A percentile compares a stretch with the other conserved stretches of the same genome.
These are phyloP conservation scores for Meyerozyma guilliermondii DNA, from an alignment of 1,139 yeast species.

Conservation along the genomic window DNA sequence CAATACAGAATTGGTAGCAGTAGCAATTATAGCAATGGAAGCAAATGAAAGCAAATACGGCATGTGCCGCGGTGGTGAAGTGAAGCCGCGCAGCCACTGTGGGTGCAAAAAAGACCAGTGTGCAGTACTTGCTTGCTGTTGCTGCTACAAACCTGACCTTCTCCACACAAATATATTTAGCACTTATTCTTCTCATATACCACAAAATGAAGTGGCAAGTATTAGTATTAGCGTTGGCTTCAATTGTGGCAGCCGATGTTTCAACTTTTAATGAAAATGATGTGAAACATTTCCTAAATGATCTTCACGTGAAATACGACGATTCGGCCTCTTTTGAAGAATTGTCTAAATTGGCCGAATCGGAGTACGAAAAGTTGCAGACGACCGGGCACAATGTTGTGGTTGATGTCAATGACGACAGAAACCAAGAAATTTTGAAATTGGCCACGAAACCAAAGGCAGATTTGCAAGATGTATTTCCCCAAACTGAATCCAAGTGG, in stretches of 20 bases:
- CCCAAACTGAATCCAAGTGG: constrained; percentile 12
- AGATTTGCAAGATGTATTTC: constrained; percentile 11
- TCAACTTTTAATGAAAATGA: constrained; percentile 14
- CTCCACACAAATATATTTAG: neutral
- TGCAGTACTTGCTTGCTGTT: constrained; percentile 1
- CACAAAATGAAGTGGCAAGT: neutral
- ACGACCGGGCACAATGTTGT: constrained; percentile 7
- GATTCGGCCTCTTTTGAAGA: constrained; percentile 20
- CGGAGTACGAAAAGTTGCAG: constrained; percentile 25
- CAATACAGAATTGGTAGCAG: no score
- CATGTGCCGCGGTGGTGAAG: neutral
- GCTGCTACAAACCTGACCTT: neutral
- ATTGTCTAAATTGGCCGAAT: constrained; percentile 27
- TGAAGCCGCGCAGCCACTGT: neutral
- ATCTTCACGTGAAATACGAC: constrained; percentile 26
- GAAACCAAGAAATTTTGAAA: constrained; percentile 14
- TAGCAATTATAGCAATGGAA: neutral
- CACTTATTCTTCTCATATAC: neutral
- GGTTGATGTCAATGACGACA: constrained; percentile 10
- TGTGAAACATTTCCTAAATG: constrained; percentile 26
- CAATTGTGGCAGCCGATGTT: neutral
- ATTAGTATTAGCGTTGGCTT: neutral
- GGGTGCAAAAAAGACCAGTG: neutral
- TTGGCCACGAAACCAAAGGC: constrained; percentile 15
- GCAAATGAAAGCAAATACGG: no score